A percentile compares a stretch with the other conserved stretches of the same genome.
Conservation (phyloP, 1,284 basidiomycete genomes). For the Anthracocystis setariae region DNA sequence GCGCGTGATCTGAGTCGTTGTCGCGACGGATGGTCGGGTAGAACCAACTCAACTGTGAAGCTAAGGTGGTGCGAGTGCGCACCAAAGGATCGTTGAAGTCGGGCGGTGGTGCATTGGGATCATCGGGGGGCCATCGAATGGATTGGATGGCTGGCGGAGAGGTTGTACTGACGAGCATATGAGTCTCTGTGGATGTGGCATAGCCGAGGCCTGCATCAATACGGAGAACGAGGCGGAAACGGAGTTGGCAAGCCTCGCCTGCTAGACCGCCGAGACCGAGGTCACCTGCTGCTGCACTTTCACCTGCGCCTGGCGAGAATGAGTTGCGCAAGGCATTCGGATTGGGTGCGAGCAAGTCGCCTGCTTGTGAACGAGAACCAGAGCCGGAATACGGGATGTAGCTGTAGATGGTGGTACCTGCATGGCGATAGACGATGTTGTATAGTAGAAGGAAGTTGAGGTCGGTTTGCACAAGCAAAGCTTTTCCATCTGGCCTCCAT, state of each 20-base stretch:
- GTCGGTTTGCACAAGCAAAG: constrained; percentile 48
- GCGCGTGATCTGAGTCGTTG: neutral
- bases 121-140: constrained; percentile 61
- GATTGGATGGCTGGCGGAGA: constrained; percentile 61
- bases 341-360: constrained; percentile 50
- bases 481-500: constrained; percentile 56
- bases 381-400: constrained; percentile 53
- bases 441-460: constrained; percentile 53
- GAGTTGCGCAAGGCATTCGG: constrained; percentile 41
- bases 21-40: constrained; percentile 1
- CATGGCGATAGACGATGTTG: constrained; percentile 41
- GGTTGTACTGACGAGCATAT: constrained; percentile 60
- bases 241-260: constrained; percentile 46
- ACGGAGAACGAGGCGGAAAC: constrained; percentile 57
- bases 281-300: constrained; percentile 47
- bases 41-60: constrained; percentile 44
- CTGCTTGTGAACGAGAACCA: constrained; percentile 39
- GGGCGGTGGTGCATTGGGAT: constrained; percentile 27
- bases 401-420: constrained; percentile 46
- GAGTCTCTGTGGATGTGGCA: constrained; percentile 42
- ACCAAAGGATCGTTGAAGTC: constrained; percentile 30
- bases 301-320: constrained; percentile 58
- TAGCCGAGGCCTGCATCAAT: constrained; percentile 62
- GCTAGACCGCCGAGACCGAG: constrained; percentile 42
- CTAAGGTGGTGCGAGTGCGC: constrained; percentile 51